Evolutionary conservation across 2,329 filamentous ascomycete genomes (phyloP).

Genomic region (Cytospora piceae): DNA sequence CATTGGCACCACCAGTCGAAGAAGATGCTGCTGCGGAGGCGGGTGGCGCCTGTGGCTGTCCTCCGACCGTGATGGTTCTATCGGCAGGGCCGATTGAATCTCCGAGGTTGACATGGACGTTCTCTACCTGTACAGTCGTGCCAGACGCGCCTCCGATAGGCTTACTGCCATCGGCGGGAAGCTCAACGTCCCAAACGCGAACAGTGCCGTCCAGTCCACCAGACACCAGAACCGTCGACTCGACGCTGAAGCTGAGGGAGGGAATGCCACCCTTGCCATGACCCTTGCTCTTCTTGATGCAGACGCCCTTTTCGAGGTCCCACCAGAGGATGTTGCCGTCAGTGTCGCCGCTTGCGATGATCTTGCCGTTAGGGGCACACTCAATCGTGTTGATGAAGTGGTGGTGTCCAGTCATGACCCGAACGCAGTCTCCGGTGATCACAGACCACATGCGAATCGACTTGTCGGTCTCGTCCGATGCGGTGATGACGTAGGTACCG

Average conservation of each 20-base stretch:
- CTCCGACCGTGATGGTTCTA: conserved; percentile 46
- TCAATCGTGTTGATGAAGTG: conserved; percentile 85
- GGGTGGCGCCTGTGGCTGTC: conserved; percentile 38
- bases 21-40: conserved; percentile 48
- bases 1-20: conserved; percentile 39
- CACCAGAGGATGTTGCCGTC: conserved; percentile 91
- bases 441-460: conserved; percentile 98
- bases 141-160: conserved; percentile 34
- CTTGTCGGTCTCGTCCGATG: conserved; percentile 81
- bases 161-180: conserved; percentile 67
- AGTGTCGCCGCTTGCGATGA: conserved; percentile 88
- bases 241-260: conserved; percentile 90
- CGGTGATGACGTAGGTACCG: conserved; percentile 89
- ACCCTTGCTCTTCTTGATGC: conserved; percentile 90
- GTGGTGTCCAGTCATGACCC: conserved; percentile 89
- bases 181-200: conserved; percentile 87
- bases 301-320: conserved; percentile 84
- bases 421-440: conserved; percentile 82
- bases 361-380: conserved; percentile 84
- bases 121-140: conserved; percentile 36
- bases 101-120: conserved; percentile 40
- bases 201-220: conserved; percentile 92
- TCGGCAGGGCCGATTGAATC: conserved; percentile 41
- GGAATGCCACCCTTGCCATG: conserved; percentile 94
- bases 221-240: conserved; percentile 87